These are phyloP conservation scores for Pythium brassicae DNA, from an alignment of 352 stramenopile species.

Conservation along the genomic window DNA sequence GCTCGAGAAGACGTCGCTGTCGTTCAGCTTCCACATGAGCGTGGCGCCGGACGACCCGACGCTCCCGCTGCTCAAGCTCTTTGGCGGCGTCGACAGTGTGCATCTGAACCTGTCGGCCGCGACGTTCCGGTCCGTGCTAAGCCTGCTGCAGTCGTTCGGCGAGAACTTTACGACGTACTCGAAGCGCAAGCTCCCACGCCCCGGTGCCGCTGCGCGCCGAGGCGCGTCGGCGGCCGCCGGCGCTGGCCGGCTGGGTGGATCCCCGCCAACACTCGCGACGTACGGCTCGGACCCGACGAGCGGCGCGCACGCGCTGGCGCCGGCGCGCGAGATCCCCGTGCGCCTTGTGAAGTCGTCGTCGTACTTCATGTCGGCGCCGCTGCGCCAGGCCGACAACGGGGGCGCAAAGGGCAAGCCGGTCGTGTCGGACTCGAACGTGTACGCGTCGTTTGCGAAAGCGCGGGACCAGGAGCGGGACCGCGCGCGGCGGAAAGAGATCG, in stretches of 20 bases:
- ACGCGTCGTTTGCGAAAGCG: conserved; percentile 31
- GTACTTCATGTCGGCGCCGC: conserved; percentile 15
- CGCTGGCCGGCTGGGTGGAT: too few relatives aligned
- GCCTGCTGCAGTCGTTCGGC: conserved; percentile 62
- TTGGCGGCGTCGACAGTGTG: conserved; percentile 64
- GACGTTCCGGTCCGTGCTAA: conserved; percentile 55
- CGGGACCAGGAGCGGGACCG: conserved; percentile 33
- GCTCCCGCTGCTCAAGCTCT: conserved; percentile 73
- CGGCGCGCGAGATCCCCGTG: conserved; percentile 13
- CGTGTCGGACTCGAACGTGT: conserved; percentile 26
- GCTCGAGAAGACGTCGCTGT: conserved; percentile 71
- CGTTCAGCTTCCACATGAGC: conserved; percentile 72
- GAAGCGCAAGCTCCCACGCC: conserved; percentile 22
- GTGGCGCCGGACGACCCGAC: conserved; percentile 74
- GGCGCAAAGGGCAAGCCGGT: conserved; percentile 13
- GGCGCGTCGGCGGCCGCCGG: too few relatives aligned
- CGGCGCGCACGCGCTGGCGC: neutral
- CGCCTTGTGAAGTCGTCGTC: conserved; percentile 18
- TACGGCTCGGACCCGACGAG: conserved; percentile 11
- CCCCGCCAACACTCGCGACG: neutral
- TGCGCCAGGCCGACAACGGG: neutral
- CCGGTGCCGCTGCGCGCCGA: neutral
- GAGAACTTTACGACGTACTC: conserved; percentile 55
- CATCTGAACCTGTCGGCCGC: conserved; percentile 64
- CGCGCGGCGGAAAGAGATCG: conserved; percentile 42